Base-by-base conservation (phyloP, 148 eudicot genomes). In the Talinum fruticosum region DNA sequence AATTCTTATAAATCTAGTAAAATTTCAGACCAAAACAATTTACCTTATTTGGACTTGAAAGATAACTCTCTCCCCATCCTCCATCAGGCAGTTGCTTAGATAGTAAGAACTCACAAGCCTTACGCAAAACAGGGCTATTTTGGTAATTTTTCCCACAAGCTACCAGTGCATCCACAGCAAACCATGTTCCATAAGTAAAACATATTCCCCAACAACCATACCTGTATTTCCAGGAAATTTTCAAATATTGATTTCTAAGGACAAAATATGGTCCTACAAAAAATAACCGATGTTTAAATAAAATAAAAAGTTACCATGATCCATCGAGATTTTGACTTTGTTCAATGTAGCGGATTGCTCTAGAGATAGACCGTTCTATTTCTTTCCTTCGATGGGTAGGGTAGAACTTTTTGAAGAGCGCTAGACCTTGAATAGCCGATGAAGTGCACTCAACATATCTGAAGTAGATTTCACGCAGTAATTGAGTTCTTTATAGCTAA, bases 21-120 rank as follows among this genome's bases (percentile, higher is more conserved):
- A 19, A 51, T 51, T 51, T 49, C 4, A 51, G 23, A 51, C 23
- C 19, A 23, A 16, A 51, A 51, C 16, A 21, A 21, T 3, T 71
- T 3, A 86, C 93, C 91, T 88, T 90, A 30, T 86, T 80, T 75
- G 88, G 59, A 67, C 91, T 76, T 24, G 93, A 90, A 41, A 90
- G 89, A 62, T 85, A 88, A 79, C 88, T 86, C 81, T 88, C 93
- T 69, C 93, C 93, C 91, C 93, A 90, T 28, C 93, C 93, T 53
- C 93, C 93, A 82, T 83, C 88, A 10, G 75, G 77, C 1, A 88
- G 79, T 45, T 90, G 93, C 83, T 86, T 90, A 2, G 93, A 85
- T 23, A 90, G 71, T 15, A 90, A 76, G 62, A 90, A 90, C 7
- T 88, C 74, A 57, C 93, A 90, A 35, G 88, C 88, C 54, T 81